Conservation (phyloP, 345 rosid species). For the Noccaea caerulescens region DNA sequence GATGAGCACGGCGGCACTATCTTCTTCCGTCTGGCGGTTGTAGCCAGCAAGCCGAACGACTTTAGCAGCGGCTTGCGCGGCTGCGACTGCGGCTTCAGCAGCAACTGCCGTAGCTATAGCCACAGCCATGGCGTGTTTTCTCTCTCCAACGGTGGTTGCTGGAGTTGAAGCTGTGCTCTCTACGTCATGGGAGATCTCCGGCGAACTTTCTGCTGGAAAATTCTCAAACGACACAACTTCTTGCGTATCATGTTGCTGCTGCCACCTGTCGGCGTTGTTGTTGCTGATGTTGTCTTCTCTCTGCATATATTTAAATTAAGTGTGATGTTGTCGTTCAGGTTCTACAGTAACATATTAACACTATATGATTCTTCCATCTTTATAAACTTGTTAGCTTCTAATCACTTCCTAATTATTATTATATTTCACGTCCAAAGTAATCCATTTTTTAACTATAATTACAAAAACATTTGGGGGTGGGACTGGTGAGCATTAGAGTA, state of each 20-base stretch:
- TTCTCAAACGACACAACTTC: constrained; percentile 88
- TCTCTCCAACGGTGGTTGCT: constrained; percentile 51
- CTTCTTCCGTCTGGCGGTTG: constrained; percentile 76
- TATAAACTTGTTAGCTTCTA: constrained; percentile 3
- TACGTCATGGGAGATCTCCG: constrained; percentile 68
- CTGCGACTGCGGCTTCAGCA: constrained; percentile 91
- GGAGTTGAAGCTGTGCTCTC: constrained; percentile 61
- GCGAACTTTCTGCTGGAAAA: constrained; percentile 83
- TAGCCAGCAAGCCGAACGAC: constrained; percentile 88
- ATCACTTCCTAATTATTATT: not conserved
- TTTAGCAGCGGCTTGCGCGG: constrained; percentile 96
- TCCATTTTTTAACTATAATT: not conserved
- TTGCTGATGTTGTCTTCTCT: constrained; percentile 33
- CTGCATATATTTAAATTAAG: constrained; percentile 14
- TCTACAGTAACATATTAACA: no score
- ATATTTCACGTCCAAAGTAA: not conserved
- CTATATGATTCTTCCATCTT: not conserved
- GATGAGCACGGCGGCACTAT: constrained; percentile 81
- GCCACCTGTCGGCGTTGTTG: constrained; percentile 41
- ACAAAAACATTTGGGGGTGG: no score
- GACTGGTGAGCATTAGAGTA: no score
- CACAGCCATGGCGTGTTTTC: constrained; percentile 80
- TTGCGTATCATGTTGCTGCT: constrained; percentile 65
- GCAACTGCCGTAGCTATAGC: constrained; percentile 96
- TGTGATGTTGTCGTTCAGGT: no score